Evolutionary conservation across 805 yeast species (phyloP), one percentile per base, ranked within the genome.

Genomic region (Ogataea nonfermentans): DNA sequence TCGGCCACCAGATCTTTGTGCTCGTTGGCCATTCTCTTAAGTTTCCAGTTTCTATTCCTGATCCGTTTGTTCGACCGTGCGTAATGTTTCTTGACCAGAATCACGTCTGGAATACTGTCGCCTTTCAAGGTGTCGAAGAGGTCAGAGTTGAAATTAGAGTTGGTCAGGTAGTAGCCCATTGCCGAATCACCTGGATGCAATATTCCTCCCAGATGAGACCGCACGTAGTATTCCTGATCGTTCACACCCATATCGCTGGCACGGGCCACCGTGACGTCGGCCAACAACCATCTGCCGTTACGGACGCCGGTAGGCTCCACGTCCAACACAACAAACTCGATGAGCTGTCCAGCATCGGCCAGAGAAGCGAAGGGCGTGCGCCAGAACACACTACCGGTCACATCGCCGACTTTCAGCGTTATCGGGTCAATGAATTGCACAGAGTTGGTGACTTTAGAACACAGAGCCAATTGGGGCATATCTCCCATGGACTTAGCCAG

Each of bases 11-110:
- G 79, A 53, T 90, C 97, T 51, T 79, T 77, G 68, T 90, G 95
- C 67, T 93, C 98, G 59, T 75, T 85, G 26, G 98, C 98, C 96
- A 91, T 90, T 74, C 98, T 84, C 81, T 86, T 85, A 66, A 91
- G 79, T 67, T 84, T 87, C 95, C 95, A 87, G 64, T 73, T 72
- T 74, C 91, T 81, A 73, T 81, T 77, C 76, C 82, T 83, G 50
- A 76, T 67, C 70, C 79, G 83, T 68, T 76, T 78, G 32, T 79
- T 71, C 69, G 82, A 84, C 72, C 95, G 82, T 32, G 81, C 74
- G 70, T 89, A 91, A 65, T 77, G 77, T 61, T 89, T 90, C 87
- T 89, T 88, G 41, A 91, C 95, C 47, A 90, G 63, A 2, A 88
- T 74, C 35, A 90, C 95, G 54, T 90, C 97, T 13, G 95, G 93